Evolutionary conservation across 2,329 filamentous ascomycete species (phyloP), one percentile per base, ranked within the genome.

Genomic region (Aspergillus ochraceoroseus): DNA sequence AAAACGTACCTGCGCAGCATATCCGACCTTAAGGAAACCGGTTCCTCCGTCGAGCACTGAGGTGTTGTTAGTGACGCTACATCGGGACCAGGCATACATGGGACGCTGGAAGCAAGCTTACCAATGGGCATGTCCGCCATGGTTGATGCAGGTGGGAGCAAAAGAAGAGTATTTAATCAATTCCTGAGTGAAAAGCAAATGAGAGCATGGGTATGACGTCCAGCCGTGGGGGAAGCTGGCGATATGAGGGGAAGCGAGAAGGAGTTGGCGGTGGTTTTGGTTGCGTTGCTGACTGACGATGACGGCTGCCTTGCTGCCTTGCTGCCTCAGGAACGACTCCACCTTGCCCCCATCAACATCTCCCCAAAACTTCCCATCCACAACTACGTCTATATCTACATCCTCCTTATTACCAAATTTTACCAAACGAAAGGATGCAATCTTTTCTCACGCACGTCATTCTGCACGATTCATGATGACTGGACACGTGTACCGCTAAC

Each of bases 1-100:
- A 11, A 14, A 20, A 18, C 15, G 20, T 43, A 84, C 81, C 73
- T 83, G 89, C 62, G 85, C 92, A 63, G 92, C 92, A 75, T 96
- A 98, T 68, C 92, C 92, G 72, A 95, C 92, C 74, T 98, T 98
- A 70, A 98, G 84, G 78, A 98, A 98, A 71, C 92, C 92, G 65
- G 92, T 98, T 71, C 92, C 92, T 78, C 92, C 92, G 77, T 98
- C 92, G 78, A 98, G 90, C 66, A 98, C 92, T 96, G 65, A 31
- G 22, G 41, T 44, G 43, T 44, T 47, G 48, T 39, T 29, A 49
- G 47, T 54, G 53, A 54, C 46, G 54, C 48, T 44, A 44, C 37
- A 44, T 43, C 40, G 26, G 23, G 38, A 39, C 14, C 19, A 42
- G 32, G 32, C 35, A 39, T 38, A 37, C 27, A 39, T 26, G 29